phyloP scores from a whole-genome alignment of 176 grass and related monocot genomes.

The Elaeis guineensis region DNA sequence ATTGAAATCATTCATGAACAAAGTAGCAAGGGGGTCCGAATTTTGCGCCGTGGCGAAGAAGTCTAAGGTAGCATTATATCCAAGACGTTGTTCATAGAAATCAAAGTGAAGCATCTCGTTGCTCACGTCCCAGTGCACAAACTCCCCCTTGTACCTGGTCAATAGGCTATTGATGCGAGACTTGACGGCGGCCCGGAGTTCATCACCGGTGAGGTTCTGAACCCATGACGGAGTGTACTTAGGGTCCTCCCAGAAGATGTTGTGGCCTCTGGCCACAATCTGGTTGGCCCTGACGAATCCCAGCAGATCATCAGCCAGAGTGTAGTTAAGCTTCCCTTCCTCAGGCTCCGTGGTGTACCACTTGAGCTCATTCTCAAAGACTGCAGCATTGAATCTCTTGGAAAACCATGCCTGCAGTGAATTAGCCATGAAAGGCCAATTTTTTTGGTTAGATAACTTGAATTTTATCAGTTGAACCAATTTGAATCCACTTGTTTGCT shows the following conservation, averaged over 20 bases:
- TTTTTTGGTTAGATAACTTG: too few relatives aligned
- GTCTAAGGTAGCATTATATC: conserved; percentile 59
- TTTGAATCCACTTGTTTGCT: too few relatives aligned
- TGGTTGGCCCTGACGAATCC: conserved; percentile 48
- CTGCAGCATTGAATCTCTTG: conserved; percentile 65
- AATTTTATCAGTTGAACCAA: too few relatives aligned
- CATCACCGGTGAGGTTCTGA: not conserved
- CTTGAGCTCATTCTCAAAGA: conserved; percentile 95
- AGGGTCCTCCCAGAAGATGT: conserved; percentile 97
- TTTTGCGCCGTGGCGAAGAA: conserved; percentile 91
- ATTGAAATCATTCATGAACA: conserved; percentile 99
- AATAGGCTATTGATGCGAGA: not conserved
- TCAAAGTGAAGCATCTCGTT: conserved; percentile 98
- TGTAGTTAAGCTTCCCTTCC: conserved; percentile 54
- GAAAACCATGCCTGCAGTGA: conserved; percentile 56
- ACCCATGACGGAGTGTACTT: not conserved
- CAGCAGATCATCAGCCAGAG: conserved; percentile 42
- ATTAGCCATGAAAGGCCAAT: too few relatives aligned
- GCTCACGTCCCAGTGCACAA: conserved; percentile 96
- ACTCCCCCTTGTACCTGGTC: conserved; percentile 80
- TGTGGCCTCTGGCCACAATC: conserved; percentile 64
- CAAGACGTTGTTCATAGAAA: conserved; percentile 91
- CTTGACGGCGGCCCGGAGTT: not conserved
- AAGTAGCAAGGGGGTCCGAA: conserved; percentile 76
- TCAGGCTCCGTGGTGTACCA: conserved; percentile 87